These are phyloP conservation scores for Helicosporidium sp. DNA, from an alignment of 139 green algal species.

Conservation along the genomic window DNA sequence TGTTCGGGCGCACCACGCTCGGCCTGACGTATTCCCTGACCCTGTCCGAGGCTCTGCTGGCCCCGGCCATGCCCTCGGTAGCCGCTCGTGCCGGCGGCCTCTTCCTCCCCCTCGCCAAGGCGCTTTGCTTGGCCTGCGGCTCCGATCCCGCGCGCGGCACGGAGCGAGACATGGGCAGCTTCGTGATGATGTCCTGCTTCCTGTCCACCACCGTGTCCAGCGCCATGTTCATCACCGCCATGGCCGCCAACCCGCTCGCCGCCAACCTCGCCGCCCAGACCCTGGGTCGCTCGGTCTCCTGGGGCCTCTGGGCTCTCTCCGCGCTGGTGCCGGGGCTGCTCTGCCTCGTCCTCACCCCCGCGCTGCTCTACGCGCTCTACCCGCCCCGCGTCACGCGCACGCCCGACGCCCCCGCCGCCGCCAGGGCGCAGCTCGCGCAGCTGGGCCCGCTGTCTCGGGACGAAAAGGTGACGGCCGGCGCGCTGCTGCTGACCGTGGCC, in stretches of 20 bases:
- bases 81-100: slow-evolving; percentile 85
- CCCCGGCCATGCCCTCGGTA: slow-evolving; percentile 91
- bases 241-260: slow-evolving; percentile 93
- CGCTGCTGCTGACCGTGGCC: slow-evolving; percentile 70
- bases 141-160: slow-evolving; percentile 77
- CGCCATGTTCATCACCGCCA: slow-evolving; percentile 97
- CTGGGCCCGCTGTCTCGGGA: slow-evolving; percentile 79
- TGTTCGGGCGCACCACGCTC: slow-evolving; percentile 92
- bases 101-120: slow-evolving; percentile 93
- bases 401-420: slow-evolving; percentile 68
- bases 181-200: slow-evolving; percentile 95
- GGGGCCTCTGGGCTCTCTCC: slow-evolving; percentile 73
- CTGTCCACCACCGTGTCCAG: slow-evolving; percentile 78
- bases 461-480: slow-evolving; percentile 84
- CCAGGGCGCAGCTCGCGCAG: slow-evolving; percentile 68
- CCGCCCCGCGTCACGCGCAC: slow-evolving; percentile 85
- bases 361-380: slow-evolving; percentile 90
- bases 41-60: slow-evolving; percentile 86
- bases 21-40: slow-evolving; percentile 90
- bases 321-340: slow-evolving; percentile 74
- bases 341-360: slow-evolving; percentile 58
- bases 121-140: slow-evolving; percentile 80
- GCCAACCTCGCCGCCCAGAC: slow-evolving; percentile 79
- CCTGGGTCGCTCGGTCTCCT: slow-evolving; percentile 76
- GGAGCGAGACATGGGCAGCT: slow-evolving; percentile 86